A percentile compares a stretch with the other conserved stretches of the same genome.
phyloP scores from a whole-genome alignment of 2,329 filamentous ascomycete species.

The Ophiostoma piceae region DNA sequence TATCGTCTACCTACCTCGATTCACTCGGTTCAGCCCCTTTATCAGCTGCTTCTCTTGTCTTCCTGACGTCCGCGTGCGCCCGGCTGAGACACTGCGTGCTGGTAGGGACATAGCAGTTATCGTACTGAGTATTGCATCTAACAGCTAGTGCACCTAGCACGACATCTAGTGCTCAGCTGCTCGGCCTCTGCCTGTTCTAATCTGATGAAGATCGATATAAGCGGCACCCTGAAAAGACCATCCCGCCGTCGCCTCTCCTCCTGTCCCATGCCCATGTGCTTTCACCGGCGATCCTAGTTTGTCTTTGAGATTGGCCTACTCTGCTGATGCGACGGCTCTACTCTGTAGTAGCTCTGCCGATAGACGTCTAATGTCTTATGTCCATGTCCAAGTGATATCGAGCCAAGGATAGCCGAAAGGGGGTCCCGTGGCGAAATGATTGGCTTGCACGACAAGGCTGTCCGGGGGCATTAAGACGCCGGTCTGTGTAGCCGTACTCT shows the following conservation, averaged over 20 bases:
- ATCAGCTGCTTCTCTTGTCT: not conserved
- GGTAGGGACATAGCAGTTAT: not conserved
- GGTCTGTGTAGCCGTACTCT: not conserved
- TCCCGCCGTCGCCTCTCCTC: not conserved
- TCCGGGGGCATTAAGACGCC: not conserved
- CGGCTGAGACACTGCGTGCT: not conserved
- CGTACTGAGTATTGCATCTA: not conserved
- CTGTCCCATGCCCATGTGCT: not conserved
- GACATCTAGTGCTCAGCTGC: not conserved
- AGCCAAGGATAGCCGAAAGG: slow-evolving; percentile 10
- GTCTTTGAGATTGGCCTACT: not conserved
- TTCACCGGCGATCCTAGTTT: not conserved
- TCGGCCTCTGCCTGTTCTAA: no score
- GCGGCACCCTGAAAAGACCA: not conserved
- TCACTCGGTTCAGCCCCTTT: no score
- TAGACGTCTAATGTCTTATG: not conserved
- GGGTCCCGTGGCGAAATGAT: slow-evolving; percentile 27
- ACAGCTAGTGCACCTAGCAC: not conserved
- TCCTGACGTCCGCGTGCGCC: no score
- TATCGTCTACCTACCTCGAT: no score
- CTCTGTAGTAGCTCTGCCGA: not conserved
- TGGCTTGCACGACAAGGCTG: slow-evolving; percentile 24
- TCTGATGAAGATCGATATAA: not conserved
- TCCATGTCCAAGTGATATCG: not conserved
- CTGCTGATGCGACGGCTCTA: not conserved